phyloP scores from a whole-genome alignment of 225 moss, liverwort and hornwort genomes.

The Anthoceros angustus region DNA sequence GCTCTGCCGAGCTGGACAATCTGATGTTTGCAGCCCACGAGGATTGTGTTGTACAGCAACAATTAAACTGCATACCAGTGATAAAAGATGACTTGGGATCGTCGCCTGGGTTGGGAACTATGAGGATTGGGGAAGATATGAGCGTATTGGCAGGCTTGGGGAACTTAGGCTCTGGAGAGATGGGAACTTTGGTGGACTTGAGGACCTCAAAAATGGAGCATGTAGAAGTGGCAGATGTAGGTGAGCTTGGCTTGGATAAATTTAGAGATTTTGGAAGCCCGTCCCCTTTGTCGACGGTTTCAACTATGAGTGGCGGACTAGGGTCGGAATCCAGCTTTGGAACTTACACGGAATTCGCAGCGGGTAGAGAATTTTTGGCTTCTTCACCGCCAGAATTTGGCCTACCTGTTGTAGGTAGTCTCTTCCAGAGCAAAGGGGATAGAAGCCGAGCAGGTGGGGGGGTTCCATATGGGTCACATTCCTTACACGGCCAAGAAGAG shows the following conservation, averaged over 20 bases:
- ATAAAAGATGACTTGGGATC: constrained; percentile 15
- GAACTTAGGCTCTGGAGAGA: constrained; percentile 27
- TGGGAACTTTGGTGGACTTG: constrained; percentile 16
- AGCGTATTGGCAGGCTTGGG: constrained; percentile 19
- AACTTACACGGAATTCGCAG: neutral
- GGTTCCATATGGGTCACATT: too few relatives aligned
- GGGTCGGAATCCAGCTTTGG: constrained; percentile 2
- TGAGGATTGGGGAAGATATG: constrained; percentile 16
- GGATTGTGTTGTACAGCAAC: constrained; percentile 43
- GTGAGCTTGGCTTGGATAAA: constrained; percentile 16
- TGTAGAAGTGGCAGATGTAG: constrained; percentile 6
- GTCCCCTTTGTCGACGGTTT: constrained; percentile 12
- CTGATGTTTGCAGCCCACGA: constrained; percentile 70
- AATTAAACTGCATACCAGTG: constrained; percentile 11
- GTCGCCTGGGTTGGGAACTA: constrained; percentile 17
- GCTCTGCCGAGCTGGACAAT: constrained; percentile 56
- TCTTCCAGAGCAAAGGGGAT: neutral
- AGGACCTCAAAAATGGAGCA: neutral
- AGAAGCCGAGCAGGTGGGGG: too few relatives aligned
- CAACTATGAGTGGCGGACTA: constrained; percentile 1
- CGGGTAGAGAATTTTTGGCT: neutral
- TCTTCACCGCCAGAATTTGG: neutral
- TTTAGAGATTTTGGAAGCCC: constrained; percentile 14
- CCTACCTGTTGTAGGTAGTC: neutral
- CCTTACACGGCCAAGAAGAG: too few relatives aligned